These are phyloP conservation scores for Globisporangium mamillatum DNA, from an alignment of 352 stramenopile species.

Conservation along the genomic window DNA sequence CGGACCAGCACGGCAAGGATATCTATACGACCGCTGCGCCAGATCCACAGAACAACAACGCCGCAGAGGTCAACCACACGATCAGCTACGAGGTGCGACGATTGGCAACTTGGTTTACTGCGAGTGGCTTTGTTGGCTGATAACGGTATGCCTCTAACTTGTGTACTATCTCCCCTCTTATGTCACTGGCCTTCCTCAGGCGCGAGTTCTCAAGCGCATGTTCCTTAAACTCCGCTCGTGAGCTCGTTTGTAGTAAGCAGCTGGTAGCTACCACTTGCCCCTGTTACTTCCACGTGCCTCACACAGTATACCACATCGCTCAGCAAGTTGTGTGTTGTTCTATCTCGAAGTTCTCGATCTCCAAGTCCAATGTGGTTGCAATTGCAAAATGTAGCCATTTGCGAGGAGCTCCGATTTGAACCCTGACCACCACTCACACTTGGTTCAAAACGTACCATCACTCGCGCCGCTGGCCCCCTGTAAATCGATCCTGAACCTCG, in stretches of 20 bases:
- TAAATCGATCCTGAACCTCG: not conserved
- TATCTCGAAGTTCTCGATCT: too few species aligned
- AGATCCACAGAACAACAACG: slow-evolving; percentile 25
- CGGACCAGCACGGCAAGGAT: slow-evolving; percentile 89
- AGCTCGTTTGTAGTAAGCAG: not conserved
- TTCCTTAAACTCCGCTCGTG: slow-evolving; percentile 91
- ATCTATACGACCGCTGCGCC: slow-evolving; percentile 85
- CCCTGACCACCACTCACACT: slow-evolving; percentile 11
- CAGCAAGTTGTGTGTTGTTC: too few species aligned
- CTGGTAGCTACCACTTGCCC: not conserved
- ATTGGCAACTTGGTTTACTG: not conserved
- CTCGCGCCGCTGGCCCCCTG: not conserved
- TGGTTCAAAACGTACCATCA: not conserved
- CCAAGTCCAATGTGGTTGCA: not conserved
- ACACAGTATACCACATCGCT: not conserved
- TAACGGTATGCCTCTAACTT: not conserved
- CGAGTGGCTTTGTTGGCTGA: not conserved
- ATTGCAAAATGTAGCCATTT: slow-evolving; percentile 9
- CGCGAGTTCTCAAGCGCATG: slow-evolving; percentile 91
- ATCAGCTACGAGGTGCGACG: slow-evolving; percentile 88
- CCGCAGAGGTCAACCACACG: slow-evolving; percentile 66
- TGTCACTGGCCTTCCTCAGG: slow-evolving; percentile 26
- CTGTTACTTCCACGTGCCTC: not conserved
- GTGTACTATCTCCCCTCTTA: not conserved
- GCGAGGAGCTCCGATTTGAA: slow-evolving; percentile 1